These are phyloP conservation scores for Microdochium trichocladiopsis DNA, from an alignment of 2,329 filamentous ascomycete genomes.

Conservation along the genomic window DNA sequence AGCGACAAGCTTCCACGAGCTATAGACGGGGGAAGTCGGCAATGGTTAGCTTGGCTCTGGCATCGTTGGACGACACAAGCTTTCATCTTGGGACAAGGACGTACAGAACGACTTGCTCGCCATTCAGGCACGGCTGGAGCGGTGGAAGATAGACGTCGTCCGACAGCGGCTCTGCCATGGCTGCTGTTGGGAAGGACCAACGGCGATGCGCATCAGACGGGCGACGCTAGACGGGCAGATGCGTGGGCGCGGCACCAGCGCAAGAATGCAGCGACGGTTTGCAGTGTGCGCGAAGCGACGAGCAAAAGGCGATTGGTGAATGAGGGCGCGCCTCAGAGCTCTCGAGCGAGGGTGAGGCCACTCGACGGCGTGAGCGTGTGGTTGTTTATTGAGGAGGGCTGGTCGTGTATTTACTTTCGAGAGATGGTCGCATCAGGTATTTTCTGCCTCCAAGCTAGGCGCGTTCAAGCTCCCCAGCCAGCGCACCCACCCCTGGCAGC, in stretches of 20 bases:
- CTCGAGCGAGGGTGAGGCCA: neutral
- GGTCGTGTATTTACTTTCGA: neutral
- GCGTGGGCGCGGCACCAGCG: constrained; percentile 3
- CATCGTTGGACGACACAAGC: constrained; percentile 2
- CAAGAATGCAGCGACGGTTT: constrained; percentile 4
- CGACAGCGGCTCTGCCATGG: constrained; percentile 62
- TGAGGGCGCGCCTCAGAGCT: neutral
- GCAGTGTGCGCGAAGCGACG: neutral
- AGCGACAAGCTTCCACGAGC: constrained; percentile 56
- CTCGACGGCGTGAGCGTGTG: neutral
- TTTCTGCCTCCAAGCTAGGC: neutral
- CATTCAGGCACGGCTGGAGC: constrained; percentile 76
- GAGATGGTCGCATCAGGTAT: neutral
- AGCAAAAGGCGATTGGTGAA: neutral
- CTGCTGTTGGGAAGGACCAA: constrained; percentile 38
- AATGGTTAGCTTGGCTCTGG: constrained; percentile 6
- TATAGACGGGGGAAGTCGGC: constrained; percentile 22
- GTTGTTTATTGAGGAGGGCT: neutral
- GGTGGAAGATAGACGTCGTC: constrained; percentile 74
- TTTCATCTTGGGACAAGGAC: constrained; percentile 23
- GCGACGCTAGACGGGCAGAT: constrained; percentile 6
- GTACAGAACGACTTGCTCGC: constrained; percentile 74
- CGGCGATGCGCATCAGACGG: constrained; percentile 21
- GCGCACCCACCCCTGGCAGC: neutral
- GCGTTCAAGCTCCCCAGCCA: neutral